phyloP scores from a whole-genome alignment of 2,329 filamentous ascomycete species.

The Clathrospora elynae region DNA sequence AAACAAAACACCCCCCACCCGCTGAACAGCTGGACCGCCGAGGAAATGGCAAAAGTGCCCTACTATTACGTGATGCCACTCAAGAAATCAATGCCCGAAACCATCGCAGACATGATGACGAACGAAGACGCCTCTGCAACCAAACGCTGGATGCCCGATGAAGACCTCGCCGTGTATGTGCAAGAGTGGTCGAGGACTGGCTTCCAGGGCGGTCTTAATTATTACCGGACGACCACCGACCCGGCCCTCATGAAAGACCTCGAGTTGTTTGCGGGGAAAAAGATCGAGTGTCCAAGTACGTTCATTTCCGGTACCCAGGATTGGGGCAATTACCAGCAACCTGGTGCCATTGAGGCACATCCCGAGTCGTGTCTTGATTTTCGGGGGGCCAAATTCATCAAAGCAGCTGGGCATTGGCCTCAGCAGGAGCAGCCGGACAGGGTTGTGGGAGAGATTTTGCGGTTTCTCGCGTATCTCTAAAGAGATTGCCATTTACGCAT shows the following conservation, averaged over 20 bases:
- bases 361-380: conserved; percentile 59
- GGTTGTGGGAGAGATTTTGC: conserved; percentile 56
- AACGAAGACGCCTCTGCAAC: conserved; percentile 55
- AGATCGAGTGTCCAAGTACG: conserved; percentile 64
- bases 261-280: conserved; percentile 63
- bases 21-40: conserved; percentile 61
- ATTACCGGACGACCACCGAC: conserved; percentile 66
- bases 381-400: conserved; percentile 58
- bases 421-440: conserved; percentile 67
- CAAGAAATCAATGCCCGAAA: conserved; percentile 62
- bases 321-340: conserved; percentile 72
- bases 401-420: conserved; percentile 71
- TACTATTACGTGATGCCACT: conserved; percentile 71
- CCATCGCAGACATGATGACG: conserved; percentile 61
- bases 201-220: conserved; percentile 70
- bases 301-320: conserved; percentile 68
- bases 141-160: conserved; percentile 62
- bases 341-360: conserved; percentile 65
- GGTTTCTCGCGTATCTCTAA: conserved; percentile 45
- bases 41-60: conserved; percentile 64
- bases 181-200: conserved; percentile 65
- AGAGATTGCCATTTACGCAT: neutral
- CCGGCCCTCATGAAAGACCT: conserved; percentile 57
- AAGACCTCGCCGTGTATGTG: conserved; percentile 64
- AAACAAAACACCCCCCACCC: conserved; percentile 59